phyloP scores from a whole-genome alignment of 2,329 filamentous ascomycete species.

The Cladophialophora yegresii region DNA sequence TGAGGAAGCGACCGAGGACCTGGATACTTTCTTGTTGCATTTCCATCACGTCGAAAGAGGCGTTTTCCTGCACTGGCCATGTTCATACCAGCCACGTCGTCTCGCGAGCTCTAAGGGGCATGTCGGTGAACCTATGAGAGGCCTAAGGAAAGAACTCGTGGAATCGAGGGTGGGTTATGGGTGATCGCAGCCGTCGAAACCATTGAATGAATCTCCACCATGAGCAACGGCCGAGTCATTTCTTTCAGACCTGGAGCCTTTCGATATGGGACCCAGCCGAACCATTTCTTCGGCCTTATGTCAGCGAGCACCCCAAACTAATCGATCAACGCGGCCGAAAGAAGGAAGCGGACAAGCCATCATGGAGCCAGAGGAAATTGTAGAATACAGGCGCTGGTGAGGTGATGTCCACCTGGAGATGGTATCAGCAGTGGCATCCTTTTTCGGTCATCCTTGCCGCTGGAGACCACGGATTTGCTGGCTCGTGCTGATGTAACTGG shows the following conservation, averaged over 20 bases:
- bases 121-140: background rate
- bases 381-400: background rate
- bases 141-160: background rate
- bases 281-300: background rate
- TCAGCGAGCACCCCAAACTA: background rate
- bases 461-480: background rate
- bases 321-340: background rate
- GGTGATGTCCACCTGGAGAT: background rate
- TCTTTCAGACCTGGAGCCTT: background rate
- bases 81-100: background rate
- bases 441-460: background rate
- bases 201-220: background rate
- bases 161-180: background rate
- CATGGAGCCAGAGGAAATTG: background rate
- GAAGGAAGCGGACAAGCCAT: background rate
- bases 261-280: background rate
- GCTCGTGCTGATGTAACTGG: background rate
- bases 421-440: background rate
- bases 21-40: background rate
- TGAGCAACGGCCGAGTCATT: background rate
- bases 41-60: background rate
- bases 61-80: background rate
- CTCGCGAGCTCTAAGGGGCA: background rate
- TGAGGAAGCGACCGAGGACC: background rate
- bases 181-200: background rate